Base-by-base conservation (phyloP, 371 early-diverging fungal genomes). In the Mortierella polycephala region DNA sequence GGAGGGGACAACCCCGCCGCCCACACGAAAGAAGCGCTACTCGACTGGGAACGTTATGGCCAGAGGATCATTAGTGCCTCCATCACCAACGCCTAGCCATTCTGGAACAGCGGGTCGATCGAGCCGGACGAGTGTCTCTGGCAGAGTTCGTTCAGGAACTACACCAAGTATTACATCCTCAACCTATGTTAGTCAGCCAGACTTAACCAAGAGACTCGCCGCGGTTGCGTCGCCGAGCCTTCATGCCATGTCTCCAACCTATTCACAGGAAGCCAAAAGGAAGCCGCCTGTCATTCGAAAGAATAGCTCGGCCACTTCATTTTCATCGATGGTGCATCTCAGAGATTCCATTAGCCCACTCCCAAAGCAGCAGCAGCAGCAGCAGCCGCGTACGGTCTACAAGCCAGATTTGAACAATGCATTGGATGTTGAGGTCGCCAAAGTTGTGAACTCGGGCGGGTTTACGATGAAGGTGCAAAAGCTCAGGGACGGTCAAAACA, bases 361-460 rank as follows among this genome's bases (percentile, higher is more conserved):
- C 20, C 51, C 60, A 20, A 67, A 57, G 20, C 69, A 58, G 30
- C 66, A 57, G 18, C 46, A 71, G 30, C 49, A 57, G 59, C 44
- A 61, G 54, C 62, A 64, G 68, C 84, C 63, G 66, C 81, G 47
- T 70, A 83, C 14, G 54, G 80, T 69, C 7, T 91, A 91, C 57
- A 82, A 89, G 20, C 87, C 93, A 0, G 87, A 92, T 75, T 85
- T 90, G 20, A 74, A 77, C 46, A 90, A 91, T 56, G 86, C 83
- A 39, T 67, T 93, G 61, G 93, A 93, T 81, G 90, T 91, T 13
- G 90, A 91, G 66, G 88, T 93, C 40, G 93, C 91, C 2, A 81
- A 85, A 23, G 89, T 92, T 51, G 90, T 93, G 13, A 93, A 93
- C 54, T 84, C 86, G 30, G 72, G 79, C 42, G 73, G 73, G 14